Evolutionary conservation across 768 basidiomycete species (phyloP).

Genomic region (Filobasidium wieringae): DNA sequence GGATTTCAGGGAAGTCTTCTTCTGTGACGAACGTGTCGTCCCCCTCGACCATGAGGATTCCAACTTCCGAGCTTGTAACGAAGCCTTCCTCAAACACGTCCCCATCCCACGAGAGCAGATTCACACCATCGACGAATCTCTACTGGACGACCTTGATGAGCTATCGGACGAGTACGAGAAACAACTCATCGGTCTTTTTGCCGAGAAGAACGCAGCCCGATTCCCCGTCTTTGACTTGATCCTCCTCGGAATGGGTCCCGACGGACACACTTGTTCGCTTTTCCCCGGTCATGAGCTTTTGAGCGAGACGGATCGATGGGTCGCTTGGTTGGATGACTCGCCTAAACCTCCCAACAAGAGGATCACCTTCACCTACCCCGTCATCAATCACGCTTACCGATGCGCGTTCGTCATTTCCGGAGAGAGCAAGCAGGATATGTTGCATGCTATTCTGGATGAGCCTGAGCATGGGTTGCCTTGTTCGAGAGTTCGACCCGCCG

Average conservation of each 20-base stretch:
- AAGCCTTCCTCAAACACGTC: constrained; percentile 67
- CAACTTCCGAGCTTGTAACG: constrained; percentile 66
- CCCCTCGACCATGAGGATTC: constrained; percentile 87
- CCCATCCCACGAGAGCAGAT: constrained; percentile 66
- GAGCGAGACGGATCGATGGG: constrained; percentile 81
- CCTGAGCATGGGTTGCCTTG: constrained; percentile 72
- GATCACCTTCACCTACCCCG: constrained; percentile 67
- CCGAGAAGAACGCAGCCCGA: constrained; percentile 79
- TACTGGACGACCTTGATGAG: constrained; percentile 47
- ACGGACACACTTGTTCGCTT: constrained; percentile 95
- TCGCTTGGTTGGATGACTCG: constrained; percentile 81
- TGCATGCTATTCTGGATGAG: constrained; percentile 61
- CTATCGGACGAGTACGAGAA: constrained; percentile 44
- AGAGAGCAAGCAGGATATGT: constrained; percentile 63
- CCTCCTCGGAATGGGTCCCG: constrained; percentile 89
- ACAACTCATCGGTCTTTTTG: constrained; percentile 76
- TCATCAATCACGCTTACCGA: constrained; percentile 46
- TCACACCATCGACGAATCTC: constrained; percentile 61
- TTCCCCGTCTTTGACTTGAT: constrained; percentile 97
- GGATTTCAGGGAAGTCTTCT: constrained; percentile 84
- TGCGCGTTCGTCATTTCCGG: constrained; percentile 84
- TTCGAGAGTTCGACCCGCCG: constrained; percentile 62
- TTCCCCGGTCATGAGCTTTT: constrained; percentile 88
- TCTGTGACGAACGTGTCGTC: constrained; percentile 90
- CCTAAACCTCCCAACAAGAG: constrained; percentile 85